Conservation (phyloP, 2,329 filamentous ascomycete species). For the Bisporella sp. region DNA sequence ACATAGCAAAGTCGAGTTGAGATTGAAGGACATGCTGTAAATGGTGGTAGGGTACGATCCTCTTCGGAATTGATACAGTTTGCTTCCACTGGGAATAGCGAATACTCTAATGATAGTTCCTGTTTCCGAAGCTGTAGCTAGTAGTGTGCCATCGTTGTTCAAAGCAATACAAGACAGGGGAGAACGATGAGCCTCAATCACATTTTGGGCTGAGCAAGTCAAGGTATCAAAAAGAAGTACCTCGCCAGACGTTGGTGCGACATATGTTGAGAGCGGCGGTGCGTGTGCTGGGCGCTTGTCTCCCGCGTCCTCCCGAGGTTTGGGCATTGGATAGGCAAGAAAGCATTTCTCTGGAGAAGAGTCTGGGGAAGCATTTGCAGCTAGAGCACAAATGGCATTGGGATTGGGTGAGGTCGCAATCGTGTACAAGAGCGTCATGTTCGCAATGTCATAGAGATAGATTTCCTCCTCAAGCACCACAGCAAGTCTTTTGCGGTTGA, state of each 20-base stretch:
- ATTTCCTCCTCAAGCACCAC: slow-evolving; percentile 94
- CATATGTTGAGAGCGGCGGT: slow-evolving; percentile 70
- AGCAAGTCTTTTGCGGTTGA: slow-evolving; percentile 90
- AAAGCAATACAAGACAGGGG: slow-evolving; percentile 85
- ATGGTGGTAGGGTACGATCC: slow-evolving; percentile 95
- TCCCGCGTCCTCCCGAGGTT: slow-evolving; percentile 53
- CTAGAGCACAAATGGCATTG: slow-evolving; percentile 83
- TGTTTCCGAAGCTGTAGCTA: slow-evolving; percentile 94
- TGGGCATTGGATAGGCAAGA: slow-evolving; percentile 85
- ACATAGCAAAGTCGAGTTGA: slow-evolving; percentile 84
- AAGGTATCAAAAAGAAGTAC: slow-evolving; percentile 89
- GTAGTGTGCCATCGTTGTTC: slow-evolving; percentile 83
- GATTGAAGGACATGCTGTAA: slow-evolving; percentile 98
- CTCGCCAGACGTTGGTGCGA: slow-evolving; percentile 81
- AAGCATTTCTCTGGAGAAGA: slow-evolving; percentile 87
- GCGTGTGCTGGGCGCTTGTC: slow-evolving; percentile 67
- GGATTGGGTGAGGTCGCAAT: slow-evolving; percentile 94
- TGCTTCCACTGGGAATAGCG: slow-evolving; percentile 81
- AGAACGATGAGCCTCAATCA: slow-evolving; percentile 90
- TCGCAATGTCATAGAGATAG: slow-evolving; percentile 97
- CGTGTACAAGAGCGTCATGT: slow-evolving; percentile 90
- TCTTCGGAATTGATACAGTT: slow-evolving; percentile 91
- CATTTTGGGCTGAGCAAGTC: slow-evolving; percentile 86
- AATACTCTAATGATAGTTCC: slow-evolving; percentile 97
- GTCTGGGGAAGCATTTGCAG: slow-evolving; percentile 43